These are phyloP conservation scores for Dendrobium chrysotoxum DNA, from an alignment of 106 monocot species.

Conservation along the genomic window DNA sequence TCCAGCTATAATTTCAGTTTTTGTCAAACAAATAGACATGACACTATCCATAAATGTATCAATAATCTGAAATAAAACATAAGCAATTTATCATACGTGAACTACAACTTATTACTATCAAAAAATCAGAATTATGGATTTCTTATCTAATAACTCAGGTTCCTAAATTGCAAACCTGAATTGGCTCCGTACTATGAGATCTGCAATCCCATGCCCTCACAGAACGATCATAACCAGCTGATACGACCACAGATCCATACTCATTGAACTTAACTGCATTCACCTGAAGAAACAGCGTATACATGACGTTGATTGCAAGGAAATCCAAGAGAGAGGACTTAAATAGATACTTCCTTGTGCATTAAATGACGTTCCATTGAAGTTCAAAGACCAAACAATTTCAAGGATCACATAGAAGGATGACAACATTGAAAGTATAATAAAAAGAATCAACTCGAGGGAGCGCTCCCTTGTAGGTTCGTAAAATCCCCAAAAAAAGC, in stretches of 20 bases:
- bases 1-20: constrained; percentile 93
- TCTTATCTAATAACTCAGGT: neutral
- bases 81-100: neutral
- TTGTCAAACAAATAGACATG: constrained; percentile 88
- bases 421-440: too few relatives aligned
- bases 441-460: too few relatives aligned
- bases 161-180: constrained; percentile 50
- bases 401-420: too few relatives aligned
- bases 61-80: constrained; percentile 48
- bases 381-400: too few relatives aligned
- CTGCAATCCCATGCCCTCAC: constrained; percentile 93
- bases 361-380: too few relatives aligned
- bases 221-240: constrained; percentile 97
- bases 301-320: neutral
- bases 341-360: too few relatives aligned
- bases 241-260: constrained; percentile 74
- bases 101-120: neutral
- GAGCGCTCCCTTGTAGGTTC: too few relatives aligned
- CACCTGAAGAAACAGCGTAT: constrained; percentile 42
- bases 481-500: too few relatives aligned
- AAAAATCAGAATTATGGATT: neutral
- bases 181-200: constrained; percentile 95
- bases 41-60: constrained; percentile 92
- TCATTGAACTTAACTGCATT: constrained; percentile 98
- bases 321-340: neutral